Evolutionary conservation across 495 filamentous ascomycete genomes (phyloP), one percentile per base, ranked within the genome.

Genomic region (Usnea hakonensis): DNA sequence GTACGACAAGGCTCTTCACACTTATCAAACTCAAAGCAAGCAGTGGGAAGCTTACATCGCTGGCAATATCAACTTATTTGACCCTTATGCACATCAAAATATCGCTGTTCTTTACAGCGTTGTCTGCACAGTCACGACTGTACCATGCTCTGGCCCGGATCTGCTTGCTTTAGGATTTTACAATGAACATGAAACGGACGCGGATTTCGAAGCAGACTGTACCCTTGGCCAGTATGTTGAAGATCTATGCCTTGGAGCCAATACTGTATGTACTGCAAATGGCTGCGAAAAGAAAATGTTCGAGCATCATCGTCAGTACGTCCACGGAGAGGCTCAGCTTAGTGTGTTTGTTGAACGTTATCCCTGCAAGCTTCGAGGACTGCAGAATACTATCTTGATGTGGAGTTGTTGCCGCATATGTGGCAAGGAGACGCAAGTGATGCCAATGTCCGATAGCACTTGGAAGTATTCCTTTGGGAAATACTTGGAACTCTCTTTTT

Each of bases 391-490:
- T 11, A 93, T 99, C 55, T 79, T 91, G 68, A 97, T 99, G 94
- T 99, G 95, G 95, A 96, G 90, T 64, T 88, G 85, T 62, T 99
- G 95, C 76, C 94, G 94, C 65, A 79, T 90, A 21, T 97, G 95
- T 65, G 85, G 87, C 35, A 88, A 89, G 61, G 91, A 97, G 71
- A 96, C 92, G 2, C 88, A 90, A 44, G 84, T 92, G 43, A 87
- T 89, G 64, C 89, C 89, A 19, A 99, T 99, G 94, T 96, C 93
- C 0, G 87, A 90, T 56, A 91, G 81, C 70, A 96, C 90, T 3
- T 99, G 93, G 91, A 97, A 95, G 73, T 99, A 99, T 72, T 97
- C 95, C 0, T 95, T 99, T 69, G 93, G 87, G 5, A 99, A 99
- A 74, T 99, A 97, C 68, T 79, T 99, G 32, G 95, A 99, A 73